Percentiles rank a stretch among this genome's conserved stretches.
These are phyloP conservation scores for Penicillium sp. DNA, from an alignment of 2,329 filamentous ascomycete species.

Conservation along the genomic window DNA sequence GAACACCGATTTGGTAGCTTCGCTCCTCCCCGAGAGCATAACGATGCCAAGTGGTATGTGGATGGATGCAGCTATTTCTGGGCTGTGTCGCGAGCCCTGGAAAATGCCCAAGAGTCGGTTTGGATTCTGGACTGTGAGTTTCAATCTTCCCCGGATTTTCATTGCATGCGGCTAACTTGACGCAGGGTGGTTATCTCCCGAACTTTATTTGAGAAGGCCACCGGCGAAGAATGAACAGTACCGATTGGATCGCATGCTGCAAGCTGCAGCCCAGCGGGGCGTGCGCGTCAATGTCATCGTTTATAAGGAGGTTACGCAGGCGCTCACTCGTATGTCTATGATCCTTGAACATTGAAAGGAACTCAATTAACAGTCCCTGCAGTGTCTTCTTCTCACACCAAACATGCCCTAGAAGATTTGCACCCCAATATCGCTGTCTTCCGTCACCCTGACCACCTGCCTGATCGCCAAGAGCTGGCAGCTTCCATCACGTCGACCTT, in stretches of 20 bases:
- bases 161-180: constrained; percentile 11
- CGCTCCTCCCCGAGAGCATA: constrained; percentile 68
- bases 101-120: constrained; percentile 73
- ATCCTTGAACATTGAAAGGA: constrained; percentile 10
- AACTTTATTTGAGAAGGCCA: constrained; percentile 80
- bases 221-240: constrained; percentile 80
- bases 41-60: constrained; percentile 82
- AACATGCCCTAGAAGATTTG: constrained; percentile 71
- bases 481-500: constrained; percentile 57
- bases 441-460: constrained; percentile 83
- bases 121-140: constrained; percentile 75
- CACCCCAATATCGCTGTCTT: constrained; percentile 87
- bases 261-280: constrained; percentile 77
- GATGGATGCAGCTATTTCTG: constrained; percentile 83
- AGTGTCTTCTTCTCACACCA: constrained; percentile 73
- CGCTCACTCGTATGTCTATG: constrained; percentile 68
- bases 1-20: constrained; percentile 63
- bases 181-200: constrained; percentile 76
- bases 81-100: constrained; percentile 76
- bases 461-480: constrained; percentile 67
- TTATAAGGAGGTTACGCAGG: constrained; percentile 86
- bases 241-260: constrained; percentile 77
- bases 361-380: constrained; percentile 6
- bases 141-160: not conserved
- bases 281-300: constrained; percentile 84